Percentiles rank a stretch among this genome's conserved stretches.
phyloP scores from a whole-genome alignment of 352 stramenopile species.

The Globisporangium sylvaticum region DNA sequence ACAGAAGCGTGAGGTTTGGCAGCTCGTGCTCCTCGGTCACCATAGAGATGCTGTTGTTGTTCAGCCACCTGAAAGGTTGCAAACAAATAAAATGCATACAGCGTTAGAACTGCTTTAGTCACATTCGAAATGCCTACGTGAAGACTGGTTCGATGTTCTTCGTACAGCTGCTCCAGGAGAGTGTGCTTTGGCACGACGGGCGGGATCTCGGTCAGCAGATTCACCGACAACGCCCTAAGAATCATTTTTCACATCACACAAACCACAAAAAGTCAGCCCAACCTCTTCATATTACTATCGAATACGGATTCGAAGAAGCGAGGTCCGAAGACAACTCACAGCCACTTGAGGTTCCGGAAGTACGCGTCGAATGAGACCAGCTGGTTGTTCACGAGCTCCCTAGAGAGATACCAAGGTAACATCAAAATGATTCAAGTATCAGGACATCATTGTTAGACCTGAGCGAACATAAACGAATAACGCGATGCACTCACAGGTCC shows the following conservation, averaged over 20 bases:
- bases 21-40: constrained; percentile 3
- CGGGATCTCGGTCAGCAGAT: neutral
- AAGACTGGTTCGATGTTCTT: too few species aligned
- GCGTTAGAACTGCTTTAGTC: neutral
- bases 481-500: neutral
- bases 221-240: too few species aligned
- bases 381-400: neutral
- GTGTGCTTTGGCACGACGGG: neutral
- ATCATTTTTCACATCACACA: too few species aligned
- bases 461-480: too few species aligned
- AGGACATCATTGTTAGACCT: too few species aligned
- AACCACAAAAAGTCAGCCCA: too few species aligned
- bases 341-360: neutral
- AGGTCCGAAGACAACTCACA: neutral
- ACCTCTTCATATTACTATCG: too few species aligned
- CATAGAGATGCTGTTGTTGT: constrained; percentile 7
- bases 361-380: neutral
- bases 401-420: too few species aligned
- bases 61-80: neutral
- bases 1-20: neutral
- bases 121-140: too few species aligned
- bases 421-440: too few species aligned
- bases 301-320: neutral
- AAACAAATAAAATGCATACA: neutral
- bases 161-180: neutral